phyloP scores from a whole-genome alignment of 1,284 basidiomycete genomes.

The Acaromyces ingoldii region DNA sequence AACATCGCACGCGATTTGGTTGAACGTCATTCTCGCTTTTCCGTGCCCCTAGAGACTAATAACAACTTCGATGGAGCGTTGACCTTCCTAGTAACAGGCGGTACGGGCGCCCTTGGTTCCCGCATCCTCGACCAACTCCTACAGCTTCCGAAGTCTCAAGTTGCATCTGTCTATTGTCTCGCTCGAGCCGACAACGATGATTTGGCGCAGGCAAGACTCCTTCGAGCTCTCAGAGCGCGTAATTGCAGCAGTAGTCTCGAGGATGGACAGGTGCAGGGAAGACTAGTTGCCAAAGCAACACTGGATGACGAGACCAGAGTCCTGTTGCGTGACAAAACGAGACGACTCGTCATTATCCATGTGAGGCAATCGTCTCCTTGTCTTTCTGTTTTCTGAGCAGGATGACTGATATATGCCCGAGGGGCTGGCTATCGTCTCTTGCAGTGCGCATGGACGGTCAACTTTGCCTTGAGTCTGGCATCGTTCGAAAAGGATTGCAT shows the following conservation, averaged over 20 bases:
- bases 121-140: slow-evolving; percentile 59
- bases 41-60: too few species aligned
- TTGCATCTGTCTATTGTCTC: slow-evolving; percentile 58
- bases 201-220: slow-evolving; percentile 44
- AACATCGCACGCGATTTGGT: too few species aligned
- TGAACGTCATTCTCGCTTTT: too few species aligned
- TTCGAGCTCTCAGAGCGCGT: slow-evolving; percentile 25
- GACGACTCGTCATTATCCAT: slow-evolving; percentile 1
- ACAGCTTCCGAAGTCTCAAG: slow-evolving; percentile 33
- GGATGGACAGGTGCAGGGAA: neutral
- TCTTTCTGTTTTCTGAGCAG: too few species aligned
- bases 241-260: neutral
- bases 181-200: slow-evolving; percentile 56
- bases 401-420: too few species aligned
- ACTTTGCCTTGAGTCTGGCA: slow-evolving; percentile 26
- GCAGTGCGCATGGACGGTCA: slow-evolving; percentile 41
- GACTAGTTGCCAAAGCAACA: neutral
- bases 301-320: neutral
- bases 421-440: too few species aligned
- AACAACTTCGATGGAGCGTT: too few species aligned
- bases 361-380: too few species aligned
- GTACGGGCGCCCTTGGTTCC: slow-evolving; percentile 63
- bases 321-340: neutral
- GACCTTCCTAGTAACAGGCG: slow-evolving; percentile 58
- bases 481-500: slow-evolving; percentile 31